phyloP scores from a whole-genome alignment of 2,329 filamentous ascomycete species.

The Curvularia hawaiiensis region DNA sequence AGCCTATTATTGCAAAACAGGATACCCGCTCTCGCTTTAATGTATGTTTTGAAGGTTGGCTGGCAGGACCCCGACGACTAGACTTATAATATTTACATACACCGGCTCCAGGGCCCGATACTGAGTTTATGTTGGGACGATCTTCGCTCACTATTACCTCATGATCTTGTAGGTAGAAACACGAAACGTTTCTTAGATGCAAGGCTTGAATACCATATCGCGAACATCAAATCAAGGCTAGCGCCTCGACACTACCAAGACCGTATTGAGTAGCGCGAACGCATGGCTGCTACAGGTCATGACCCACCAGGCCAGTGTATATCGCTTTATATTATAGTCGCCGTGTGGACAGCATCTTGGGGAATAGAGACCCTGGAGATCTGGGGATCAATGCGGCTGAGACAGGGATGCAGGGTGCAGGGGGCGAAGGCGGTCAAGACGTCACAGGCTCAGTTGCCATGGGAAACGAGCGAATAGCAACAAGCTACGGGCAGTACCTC shows the following conservation, averaged over 20 bases:
- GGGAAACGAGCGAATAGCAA: slow-evolving; percentile 34
- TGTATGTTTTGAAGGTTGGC: neutral
- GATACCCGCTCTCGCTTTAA: slow-evolving; percentile 30
- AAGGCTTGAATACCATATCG: neutral
- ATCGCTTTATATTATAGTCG: neutral
- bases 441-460: slow-evolving; percentile 29
- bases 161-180: neutral
- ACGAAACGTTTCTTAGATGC: neutral
- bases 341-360: neutral
- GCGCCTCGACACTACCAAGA: neutral
- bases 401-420: slow-evolving; percentile 19
- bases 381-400: slow-evolving; percentile 17
- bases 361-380: slow-evolving; percentile 10
- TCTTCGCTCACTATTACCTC: neutral
- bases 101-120: neutral
- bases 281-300: slow-evolving; percentile 1
- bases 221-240: neutral
- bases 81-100: neutral
- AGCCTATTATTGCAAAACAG: slow-evolving; percentile 6
- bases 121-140: neutral
- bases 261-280: slow-evolving; percentile 5
- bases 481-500: slow-evolving; percentile 30
- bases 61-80: slow-evolving; percentile 1
- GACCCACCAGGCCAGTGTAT: neutral
- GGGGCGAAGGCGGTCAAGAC: slow-evolving; percentile 26